Evolutionary conservation across 2,329 filamentous ascomycete genomes (phyloP), one percentile per base, ranked within the genome.

Genomic region (Hyphodiscus sp.): DNA sequence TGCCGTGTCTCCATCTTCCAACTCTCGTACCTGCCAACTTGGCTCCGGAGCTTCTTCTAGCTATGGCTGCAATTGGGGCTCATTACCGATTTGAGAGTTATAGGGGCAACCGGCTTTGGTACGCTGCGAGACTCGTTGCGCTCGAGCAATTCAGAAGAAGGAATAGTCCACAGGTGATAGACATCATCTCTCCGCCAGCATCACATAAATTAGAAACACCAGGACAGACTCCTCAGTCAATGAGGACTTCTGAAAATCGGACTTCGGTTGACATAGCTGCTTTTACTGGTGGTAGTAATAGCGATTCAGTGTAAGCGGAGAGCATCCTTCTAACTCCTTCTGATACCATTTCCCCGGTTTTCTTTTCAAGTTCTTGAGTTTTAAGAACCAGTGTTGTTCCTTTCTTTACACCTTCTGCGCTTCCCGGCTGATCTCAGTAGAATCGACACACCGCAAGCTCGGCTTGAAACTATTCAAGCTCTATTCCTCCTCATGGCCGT

Each of bases 21-120:
- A 88, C 85, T 0, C 73, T 89, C 46, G 74, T 76, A 1, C 77
- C 83, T 0, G 78, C 78, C 8, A 79, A 82, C n/a, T 76, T 82
- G n/a, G 80, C 83, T 0, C 79, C 85, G 0, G 86, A 89, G 66
- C 71, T 89, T 3, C 71, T 87, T 5, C 70, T 90, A 26, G 85
- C 85, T 0, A 78, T 89, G 16, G 73, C 85, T 20, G 83, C 86
- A 0, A 79, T 88, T 1, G 83, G 83, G 13, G 83, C 83, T 0
- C 82, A 85, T 60, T 86, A 86, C 61, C 77, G 80, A 1, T 83
- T 83, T 50, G 81, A 84, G 60, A 78, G 73, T 52, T 77, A 81
- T 46, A 72, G 80, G 43, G 78, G 78, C 1, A 79, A 83, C 63
- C 78, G 77, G 1, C 66, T 84, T 5, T 84, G 80, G 80, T 83